phyloP scores from a whole-genome alignment of 345 rosid species.

The Psidium guajava region DNA sequence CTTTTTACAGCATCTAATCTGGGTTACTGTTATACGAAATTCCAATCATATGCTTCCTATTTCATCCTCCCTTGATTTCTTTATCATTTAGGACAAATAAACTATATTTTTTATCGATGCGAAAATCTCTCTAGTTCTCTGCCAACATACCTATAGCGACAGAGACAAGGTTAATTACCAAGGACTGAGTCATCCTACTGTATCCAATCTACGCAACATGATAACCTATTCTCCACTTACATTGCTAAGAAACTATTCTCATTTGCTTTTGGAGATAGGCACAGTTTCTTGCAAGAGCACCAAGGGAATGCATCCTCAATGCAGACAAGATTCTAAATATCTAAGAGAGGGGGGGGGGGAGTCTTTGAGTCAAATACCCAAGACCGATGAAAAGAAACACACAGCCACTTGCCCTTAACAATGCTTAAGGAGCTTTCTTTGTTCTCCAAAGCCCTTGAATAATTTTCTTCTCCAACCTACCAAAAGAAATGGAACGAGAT shows the following conservation, averaged over 20 bases:
- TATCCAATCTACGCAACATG: neutral
- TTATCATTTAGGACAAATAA: neutral
- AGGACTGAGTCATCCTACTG: neutral
- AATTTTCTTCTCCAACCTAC: neutral
- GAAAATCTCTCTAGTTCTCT: neutral
- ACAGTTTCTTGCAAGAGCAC: neutral
- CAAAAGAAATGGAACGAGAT: neutral
- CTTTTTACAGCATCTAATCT: neutral
- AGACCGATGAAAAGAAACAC: neutral
- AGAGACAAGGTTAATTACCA: neutral
- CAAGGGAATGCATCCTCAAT: neutral
- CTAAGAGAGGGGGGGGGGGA: no score
- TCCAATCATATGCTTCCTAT: neutral
- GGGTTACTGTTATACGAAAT: neutral
- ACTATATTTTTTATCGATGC: neutral
- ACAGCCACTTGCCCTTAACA: neutral
- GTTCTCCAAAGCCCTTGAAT: neutral
- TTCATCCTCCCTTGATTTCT: neutral
- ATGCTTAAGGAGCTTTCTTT: neutral
- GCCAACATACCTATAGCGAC: neutral
- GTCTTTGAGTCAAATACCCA: neutral
- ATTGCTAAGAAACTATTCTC: neutral
- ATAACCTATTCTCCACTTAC: neutral
- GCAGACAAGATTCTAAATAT: neutral
- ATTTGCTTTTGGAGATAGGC: neutral